phyloP scores from a whole-genome alignment of 2,329 filamentous ascomycete species.

The Didymella pinodella region DNA sequence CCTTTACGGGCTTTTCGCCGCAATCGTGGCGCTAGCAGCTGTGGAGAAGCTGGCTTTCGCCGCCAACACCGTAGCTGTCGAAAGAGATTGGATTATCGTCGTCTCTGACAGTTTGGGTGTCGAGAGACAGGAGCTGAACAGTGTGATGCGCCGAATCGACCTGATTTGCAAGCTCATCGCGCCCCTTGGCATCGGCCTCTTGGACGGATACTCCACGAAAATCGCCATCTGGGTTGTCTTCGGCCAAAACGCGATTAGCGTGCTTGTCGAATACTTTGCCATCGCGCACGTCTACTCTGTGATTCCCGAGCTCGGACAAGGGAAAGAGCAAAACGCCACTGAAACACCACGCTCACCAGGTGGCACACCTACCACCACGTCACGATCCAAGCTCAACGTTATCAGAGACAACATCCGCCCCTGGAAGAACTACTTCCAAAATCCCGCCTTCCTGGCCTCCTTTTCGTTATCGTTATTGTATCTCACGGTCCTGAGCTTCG shows the following conservation, averaged over 20 bases:
- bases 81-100: conserved; percentile 73
- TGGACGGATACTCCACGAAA: conserved; percentile 59
- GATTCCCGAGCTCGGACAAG: conserved; percentile 41
- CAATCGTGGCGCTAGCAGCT: conserved; percentile 65
- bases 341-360: conserved; percentile 20
- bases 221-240: conserved; percentile 61
- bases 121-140: conserved; percentile 58
- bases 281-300: conserved; percentile 56
- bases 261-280: conserved; percentile 61
- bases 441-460: conserved; percentile 67
- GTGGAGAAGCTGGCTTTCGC: conserved; percentile 72
- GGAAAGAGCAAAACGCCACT: conserved; percentile 20
- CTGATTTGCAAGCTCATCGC: conserved; percentile 65
- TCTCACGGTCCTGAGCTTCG: conserved; percentile 57
- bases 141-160: conserved; percentile 67
- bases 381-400: conserved; percentile 3
- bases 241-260: conserved; percentile 59
- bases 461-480: conserved; percentile 68
- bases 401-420: conserved; percentile 25
- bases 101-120: conserved; percentile 52
- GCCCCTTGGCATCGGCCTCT: conserved; percentile 60
- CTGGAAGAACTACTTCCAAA: conserved; percentile 58
- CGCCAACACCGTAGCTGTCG: conserved; percentile 72
- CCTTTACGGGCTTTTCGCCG: conserved; percentile 42
- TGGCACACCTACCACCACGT: conserved; percentile 13